Evolutionary conservation across 208 protist genomes (phyloP), one percentile per base, ranked within the genome.

Genomic region (Trypanosoma theileri): DNA sequence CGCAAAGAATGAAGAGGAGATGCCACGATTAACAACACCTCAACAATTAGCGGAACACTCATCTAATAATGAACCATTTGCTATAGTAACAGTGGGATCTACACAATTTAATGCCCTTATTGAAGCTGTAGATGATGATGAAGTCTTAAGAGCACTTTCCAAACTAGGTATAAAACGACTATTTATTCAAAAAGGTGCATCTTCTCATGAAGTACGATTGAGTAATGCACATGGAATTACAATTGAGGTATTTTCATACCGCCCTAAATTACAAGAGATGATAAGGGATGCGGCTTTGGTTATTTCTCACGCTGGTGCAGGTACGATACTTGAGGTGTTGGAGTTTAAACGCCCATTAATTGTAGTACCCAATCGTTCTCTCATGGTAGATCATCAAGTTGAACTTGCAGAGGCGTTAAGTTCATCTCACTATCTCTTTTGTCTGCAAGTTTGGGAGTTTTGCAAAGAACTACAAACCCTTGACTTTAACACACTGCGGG

Each of bases 351-450:
- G 67, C 3, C 83, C 81, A n/a, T 66, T 85, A 24, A 73, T 97
- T 26, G 87, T 92, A 1, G 91, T 97, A 28, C 93, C 93, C 3
- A 97, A 97, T 59, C 83, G 86, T 14, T 28, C 61, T 24, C 85
- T 97, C 24, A 95, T 95, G 93, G 86, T 80, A 9, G 88, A 97
- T 71, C 93, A 97, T 63, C 93, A 97, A 69, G 66, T 91, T 6
- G 86, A 94, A 69, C 81, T 96, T 35, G 91, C 91, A 0, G 76
- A 84, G 59, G 73, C 71, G 16, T 75, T 96, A 44, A 75, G 66
- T 10, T 60, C 35, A 8, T 66, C 59, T 12, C 26, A 69, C 14
- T 94, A 89, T 66, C 75, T 96, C 48, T 93, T 85, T 71, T 93
- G 81, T 50, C 40, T 89, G 50, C 65, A 79, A 17, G 76, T 84